Evolutionary conservation across 345 rosid genomes (phyloP), one percentile per base, ranked within the genome.

Genomic region (Eucalyptus brandiana): DNA sequence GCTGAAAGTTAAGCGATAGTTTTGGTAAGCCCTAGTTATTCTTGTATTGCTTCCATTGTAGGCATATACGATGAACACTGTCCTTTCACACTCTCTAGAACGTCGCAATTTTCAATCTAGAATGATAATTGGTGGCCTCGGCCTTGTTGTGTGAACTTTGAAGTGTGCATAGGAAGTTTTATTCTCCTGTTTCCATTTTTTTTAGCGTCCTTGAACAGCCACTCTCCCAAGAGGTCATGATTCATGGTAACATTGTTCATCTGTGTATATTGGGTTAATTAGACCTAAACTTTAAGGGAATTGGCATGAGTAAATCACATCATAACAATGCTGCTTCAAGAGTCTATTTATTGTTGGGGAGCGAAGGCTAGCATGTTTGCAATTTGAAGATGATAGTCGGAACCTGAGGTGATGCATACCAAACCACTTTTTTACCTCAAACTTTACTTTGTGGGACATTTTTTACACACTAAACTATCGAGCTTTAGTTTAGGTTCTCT

Each of bases 1-100:
- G 21, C 93, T 96, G 89, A 90, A 93, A 83, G 94, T 95, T 86
- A 94, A 96, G 93, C 93, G 93, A 89, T 96, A 96, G 91, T 69
- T 56, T 15, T 48, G 89, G 92, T 89, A 88, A 90, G 92, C 80
- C 87, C 87, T 9, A 67, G 76, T 67, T 67, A n/a, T 67, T n/a
- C 76, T n/a, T 10, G 21, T 65, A 6, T 65, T 65, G 19, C 50
- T 65, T 65, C 76, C 76, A 65, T 15, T 7, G 76, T 65, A n/a
- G 37, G 6, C 37, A 15, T 65, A 65, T 65, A 19, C 8, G 10
- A n/a, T 15, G 40, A n/a, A 15, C 37, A n/a, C 37, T 69, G 80
- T 37, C 80, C 42, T 15, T 32, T 32, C 80, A 9, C 12, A 67
- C 32, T 19, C 76, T n/a, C 76, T 23, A 67, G 12, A 67, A 32